Evolutionary conservation across 345 rosid species (phyloP).

Genomic region (Microthlaspi erraticum): DNA sequence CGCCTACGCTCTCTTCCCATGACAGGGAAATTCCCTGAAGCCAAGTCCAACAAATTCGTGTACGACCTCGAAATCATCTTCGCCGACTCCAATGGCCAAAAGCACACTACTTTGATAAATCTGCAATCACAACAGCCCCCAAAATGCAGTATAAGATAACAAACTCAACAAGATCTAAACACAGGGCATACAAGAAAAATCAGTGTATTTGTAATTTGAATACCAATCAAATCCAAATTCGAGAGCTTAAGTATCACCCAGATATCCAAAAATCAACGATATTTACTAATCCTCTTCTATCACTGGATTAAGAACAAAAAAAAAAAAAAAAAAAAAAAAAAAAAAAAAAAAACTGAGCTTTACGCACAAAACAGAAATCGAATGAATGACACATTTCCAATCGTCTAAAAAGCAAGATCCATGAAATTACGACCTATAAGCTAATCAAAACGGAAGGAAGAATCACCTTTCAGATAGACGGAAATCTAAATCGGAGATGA

Average conservation of each 20-base stretch:
- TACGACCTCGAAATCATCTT: slow-evolving; percentile 50
- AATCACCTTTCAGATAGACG: slow-evolving; percentile 23
- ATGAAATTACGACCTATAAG: slow-evolving; percentile 30
- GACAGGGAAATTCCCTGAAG: slow-evolving; percentile 52
- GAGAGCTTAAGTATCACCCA: slow-evolving; percentile 26
- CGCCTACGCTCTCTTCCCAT: slow-evolving; percentile 48
- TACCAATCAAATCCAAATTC: slow-evolving; percentile 32
- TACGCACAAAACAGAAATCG: slow-evolving; percentile 3
- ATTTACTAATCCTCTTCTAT: slow-evolving; percentile 19
- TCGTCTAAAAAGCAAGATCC: slow-evolving; percentile 40
- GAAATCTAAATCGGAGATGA: slow-evolving; percentile 38
- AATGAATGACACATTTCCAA: slow-evolving; percentile 34
- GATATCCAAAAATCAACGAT: slow-evolving; percentile 16
- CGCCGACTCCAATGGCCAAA: slow-evolving; percentile 30
- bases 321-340: slow-evolving; percentile 19
- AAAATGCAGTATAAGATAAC: slow-evolving; percentile 12
- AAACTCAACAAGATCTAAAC: slow-evolving; percentile 38
- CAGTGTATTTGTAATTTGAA: not conserved
- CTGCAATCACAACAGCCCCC: slow-evolving; percentile 31
- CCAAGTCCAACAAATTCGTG: slow-evolving; percentile 46
- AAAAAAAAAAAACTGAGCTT: slow-evolving; percentile 34
- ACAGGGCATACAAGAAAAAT: not conserved
- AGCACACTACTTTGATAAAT: slow-evolving; percentile 25
- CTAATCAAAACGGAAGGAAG: slow-evolving; percentile 2
- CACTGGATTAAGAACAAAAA: slow-evolving; percentile 22